Evolutionary conservation across 177 flowering plant species (phyloP), one percentile per base, ranked within the genome.

Genomic region (Vitis hybrid): DNA sequence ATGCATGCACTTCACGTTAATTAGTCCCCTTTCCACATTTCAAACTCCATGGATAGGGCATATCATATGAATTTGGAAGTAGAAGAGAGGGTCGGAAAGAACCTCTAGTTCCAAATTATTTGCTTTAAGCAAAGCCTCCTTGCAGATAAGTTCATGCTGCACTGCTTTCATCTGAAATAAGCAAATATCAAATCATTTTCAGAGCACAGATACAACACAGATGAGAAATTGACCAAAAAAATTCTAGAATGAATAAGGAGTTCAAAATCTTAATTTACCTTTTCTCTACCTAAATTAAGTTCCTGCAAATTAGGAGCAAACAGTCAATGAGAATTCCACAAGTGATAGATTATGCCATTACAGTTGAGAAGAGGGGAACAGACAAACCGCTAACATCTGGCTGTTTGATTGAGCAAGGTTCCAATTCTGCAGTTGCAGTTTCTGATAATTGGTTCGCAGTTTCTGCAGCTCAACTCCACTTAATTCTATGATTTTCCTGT

Each of bases 391-490:
- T 76, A 76, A 74, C 75, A 87, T 81, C n/a, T 80, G 90, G 67
- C 84, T 84, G 67, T 91, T 90, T 19, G 93, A 70, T 73, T 89
- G 97, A 75, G 98, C 98, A 64, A 93, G 89, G 64, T 74, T 87
- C 92, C 88, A 85, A 62, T 93, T 93, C 80, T 90, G 98, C 67
- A 82, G 73, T 84, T 88, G 89, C 75, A 85, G 51, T 75, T 82
- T 87, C 80, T 88, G 89, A 70, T 83, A 30, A 70, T 58, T 80
- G 17, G 65, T 65, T 71, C 85, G 75, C 75, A 88, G 60, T 65
- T 85, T 87, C 71, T 80, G 78, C 78, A 92, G 67, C 83, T 89
- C 91, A n/a, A 60, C 70, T 69, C 86, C 88, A 70, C 79, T 82
- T 74, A 84, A 51, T 68, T 87, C 93, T 14, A 90, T 83, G 34